Evolutionary conservation across 306 rosid genomes (phyloP).

Genomic region (Arachis stenosperma): DNA sequence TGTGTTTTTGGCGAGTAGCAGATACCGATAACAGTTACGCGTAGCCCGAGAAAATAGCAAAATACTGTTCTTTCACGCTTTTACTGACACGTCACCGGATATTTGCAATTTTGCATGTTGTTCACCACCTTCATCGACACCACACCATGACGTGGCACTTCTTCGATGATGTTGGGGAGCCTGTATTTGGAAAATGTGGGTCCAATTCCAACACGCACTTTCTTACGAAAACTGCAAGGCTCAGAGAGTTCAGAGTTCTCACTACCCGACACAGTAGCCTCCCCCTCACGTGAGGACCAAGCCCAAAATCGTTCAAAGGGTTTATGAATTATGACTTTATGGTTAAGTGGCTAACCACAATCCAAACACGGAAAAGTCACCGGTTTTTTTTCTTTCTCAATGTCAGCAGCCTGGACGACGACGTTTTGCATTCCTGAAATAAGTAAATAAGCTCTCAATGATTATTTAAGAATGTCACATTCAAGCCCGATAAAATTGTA

Average conservation of each 20-base stretch:
- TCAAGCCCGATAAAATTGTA: no score
- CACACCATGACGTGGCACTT: conserved; percentile 49
- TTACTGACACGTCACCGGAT: conserved; percentile 41
- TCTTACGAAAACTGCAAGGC: conserved; percentile 13
- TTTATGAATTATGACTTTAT: background rate
- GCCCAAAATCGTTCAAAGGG: background rate
- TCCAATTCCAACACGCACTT: conserved; percentile 43
- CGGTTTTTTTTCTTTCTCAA: no score
- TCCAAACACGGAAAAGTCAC: conserved; percentile 4
- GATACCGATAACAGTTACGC: background rate
- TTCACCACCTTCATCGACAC: conserved; percentile 31
- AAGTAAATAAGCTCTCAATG: background rate
- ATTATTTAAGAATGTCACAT: no score
- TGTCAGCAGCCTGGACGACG: background rate
- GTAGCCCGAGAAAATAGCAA: background rate
- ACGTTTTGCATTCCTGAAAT: background rate
- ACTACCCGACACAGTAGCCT: conserved; percentile 32
- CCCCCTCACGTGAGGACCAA: conserved; percentile 28
- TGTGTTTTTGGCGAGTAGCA: conserved; percentile 4
- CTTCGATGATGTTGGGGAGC: conserved; percentile 23
- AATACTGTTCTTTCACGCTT: background rate
- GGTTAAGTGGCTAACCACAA: no score
- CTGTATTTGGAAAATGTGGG: conserved; percentile 17
- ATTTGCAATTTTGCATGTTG: conserved; percentile 7
- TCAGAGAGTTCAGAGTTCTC: background rate